Evolutionary conservation across 345 rosid genomes (phyloP), one percentile per base, ranked within the genome.

Genomic region (Hibiscus tridactylites): DNA sequence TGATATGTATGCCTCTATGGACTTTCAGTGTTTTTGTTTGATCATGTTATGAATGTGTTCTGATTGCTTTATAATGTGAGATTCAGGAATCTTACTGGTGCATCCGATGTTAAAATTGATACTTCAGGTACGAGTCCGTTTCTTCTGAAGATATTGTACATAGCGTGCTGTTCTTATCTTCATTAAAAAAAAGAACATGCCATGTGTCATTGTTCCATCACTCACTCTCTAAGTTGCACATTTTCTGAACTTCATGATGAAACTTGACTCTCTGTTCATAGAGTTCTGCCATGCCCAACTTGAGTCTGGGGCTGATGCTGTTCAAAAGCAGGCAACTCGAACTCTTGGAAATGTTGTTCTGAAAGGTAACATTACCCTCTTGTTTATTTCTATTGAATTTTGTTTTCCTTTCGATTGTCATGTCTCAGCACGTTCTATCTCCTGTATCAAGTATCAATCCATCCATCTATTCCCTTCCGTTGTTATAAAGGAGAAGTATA

Each of bases 341-440:
- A 75, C 97, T 61, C 79, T 91, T 56, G 85, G 79, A 67, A 96
- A 89, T 79, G 78, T 91, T 61, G 65, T 92, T 61, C 80, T 96
- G 37, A 92, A 85, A 92, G 98, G 99, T 92, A 74, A 61, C 33
- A 37, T 9, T 44, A 44, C 47, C 13, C 47, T 44, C 47, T 44
- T 44, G 47, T 44, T 44, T 44, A 44, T 9, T 44, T 44, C 47
- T 50, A 31, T 49, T 16, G 3, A 49, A 16, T 49, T 28, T 9
- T 16, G 15, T 49, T 67, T 67, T 16, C 71, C 26, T 67, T 68
- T 11, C 17, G 6, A 13, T 66, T 21, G 19, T 10, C 24, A 6
- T 54, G 64, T 53, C 15, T 39, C 0, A 29, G 61, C 29, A 21
- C 6, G 29, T 19, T 56, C 31, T 57, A 7, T 39, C 8, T 39